Conservation (phyloP, 2,329 filamentous ascomycete species). For the Paecilomyces formosus region DNA sequence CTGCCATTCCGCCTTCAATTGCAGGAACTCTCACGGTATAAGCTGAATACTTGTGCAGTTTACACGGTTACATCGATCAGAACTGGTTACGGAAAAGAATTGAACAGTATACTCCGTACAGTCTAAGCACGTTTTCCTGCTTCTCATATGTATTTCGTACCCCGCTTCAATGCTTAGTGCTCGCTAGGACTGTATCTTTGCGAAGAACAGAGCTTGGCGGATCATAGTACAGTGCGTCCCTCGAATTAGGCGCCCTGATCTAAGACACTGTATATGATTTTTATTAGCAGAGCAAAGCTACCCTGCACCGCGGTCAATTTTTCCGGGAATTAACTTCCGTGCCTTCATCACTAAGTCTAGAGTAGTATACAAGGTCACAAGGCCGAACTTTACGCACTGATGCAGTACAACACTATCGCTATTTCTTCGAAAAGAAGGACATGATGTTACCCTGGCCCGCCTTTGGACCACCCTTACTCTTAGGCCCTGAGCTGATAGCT, state of each 20-base stretch:
- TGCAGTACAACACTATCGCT: slow-evolving; percentile 7
- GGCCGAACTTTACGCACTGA: not conserved
- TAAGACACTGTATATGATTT: not conserved
- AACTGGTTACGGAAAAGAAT: too few species aligned
- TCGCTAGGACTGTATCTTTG: not conserved
- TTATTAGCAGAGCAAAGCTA: slow-evolving; percentile 9
- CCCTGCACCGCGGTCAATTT: slow-evolving; percentile 2
- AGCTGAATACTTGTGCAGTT: too few species aligned
- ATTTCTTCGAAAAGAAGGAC: slow-evolving; percentile 86
- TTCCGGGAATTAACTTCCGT: not conserved
- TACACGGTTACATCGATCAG: too few species aligned
- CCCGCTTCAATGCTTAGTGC: not conserved
- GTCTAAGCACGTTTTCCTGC: too few species aligned
- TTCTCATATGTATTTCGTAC: not conserved
- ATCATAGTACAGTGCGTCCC: not conserved
- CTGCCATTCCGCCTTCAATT: not conserved
- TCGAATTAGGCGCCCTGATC: not conserved
- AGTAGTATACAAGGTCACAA: not conserved
- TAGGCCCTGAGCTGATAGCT: slow-evolving; percentile 32
- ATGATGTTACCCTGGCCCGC: slow-evolving; percentile 66
- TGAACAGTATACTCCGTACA: too few species aligned
- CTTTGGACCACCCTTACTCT: slow-evolving; percentile 54
- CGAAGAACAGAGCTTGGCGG: not conserved
- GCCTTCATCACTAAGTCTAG: not conserved
- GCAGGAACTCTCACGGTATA: not conserved